A percentile compares a stretch with the other conserved stretches of the same genome.
phyloP scores from a whole-genome alignment of 1,284 basidiomycete genomes.

The Ceratobasidium sp. region DNA sequence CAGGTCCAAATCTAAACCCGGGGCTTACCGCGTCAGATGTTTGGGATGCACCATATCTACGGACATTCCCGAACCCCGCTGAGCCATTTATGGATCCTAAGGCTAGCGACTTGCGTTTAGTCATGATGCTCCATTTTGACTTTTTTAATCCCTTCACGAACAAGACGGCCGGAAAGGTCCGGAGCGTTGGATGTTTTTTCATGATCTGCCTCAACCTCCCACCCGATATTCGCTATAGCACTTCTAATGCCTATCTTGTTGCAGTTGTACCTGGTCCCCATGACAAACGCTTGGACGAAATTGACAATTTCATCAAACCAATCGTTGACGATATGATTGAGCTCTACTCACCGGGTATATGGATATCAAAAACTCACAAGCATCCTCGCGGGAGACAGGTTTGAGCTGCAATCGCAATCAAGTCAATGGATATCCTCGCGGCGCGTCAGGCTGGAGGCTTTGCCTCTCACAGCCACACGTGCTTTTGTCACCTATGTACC shows the following conservation, averaged over 20 bases:
- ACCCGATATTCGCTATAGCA: constrained; percentile 50
- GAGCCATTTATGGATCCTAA: constrained; percentile 43
- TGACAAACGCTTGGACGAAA: constrained; percentile 50
- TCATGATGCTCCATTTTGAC: constrained; percentile 54
- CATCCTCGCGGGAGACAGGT: constrained; percentile 7
- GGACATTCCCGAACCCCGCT: constrained; percentile 48
- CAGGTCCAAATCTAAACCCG: background rate
- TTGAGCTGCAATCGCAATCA: background rate
- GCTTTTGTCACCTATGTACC: background rate
- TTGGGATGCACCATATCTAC: constrained; percentile 51
- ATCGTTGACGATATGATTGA: background rate
- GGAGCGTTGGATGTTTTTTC: constrained; percentile 53
- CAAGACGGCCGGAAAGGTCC: constrained; percentile 51
- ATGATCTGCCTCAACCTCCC: constrained; percentile 58
- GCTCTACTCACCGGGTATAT: constrained; percentile 47
- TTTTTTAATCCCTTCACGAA: constrained; percentile 50
- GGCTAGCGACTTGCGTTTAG: constrained; percentile 47
- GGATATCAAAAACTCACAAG: constrained; percentile 43
- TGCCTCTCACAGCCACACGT: constrained; percentile 1
- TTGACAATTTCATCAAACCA: constrained; percentile 47
- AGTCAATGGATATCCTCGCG: background rate
- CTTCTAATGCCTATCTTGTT: constrained; percentile 56
- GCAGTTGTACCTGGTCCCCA: constrained; percentile 54
- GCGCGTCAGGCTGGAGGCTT: background rate
- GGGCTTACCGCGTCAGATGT: constrained; percentile 41